These are phyloP conservation scores for Cichorium intybus DNA, from an alignment of 140 eudicot species.

Conservation along the genomic window DNA sequence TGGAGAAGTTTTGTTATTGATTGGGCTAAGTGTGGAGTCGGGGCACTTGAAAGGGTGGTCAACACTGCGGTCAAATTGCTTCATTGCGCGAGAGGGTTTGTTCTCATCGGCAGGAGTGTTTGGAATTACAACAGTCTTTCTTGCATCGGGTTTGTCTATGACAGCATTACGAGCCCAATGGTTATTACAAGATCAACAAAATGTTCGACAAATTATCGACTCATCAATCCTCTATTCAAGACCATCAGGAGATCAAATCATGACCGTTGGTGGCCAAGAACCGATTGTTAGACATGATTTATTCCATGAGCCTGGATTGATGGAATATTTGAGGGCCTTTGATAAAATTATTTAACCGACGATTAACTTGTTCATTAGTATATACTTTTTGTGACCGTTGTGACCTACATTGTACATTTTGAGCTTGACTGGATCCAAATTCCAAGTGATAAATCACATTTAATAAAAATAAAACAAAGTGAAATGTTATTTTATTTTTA, in stretches of 20 bases:
- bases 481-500: too few species aligned
- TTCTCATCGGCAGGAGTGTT: slow-evolving; percentile 83
- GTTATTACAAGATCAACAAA: slow-evolving; percentile 43
- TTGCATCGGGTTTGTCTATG: slow-evolving; percentile 67
- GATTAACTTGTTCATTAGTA: neutral
- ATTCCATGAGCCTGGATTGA: slow-evolving; percentile 25
- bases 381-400: neutral
- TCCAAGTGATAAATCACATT: too few species aligned
- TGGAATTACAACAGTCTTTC: slow-evolving; percentile 60
- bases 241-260: slow-evolving; percentile 30
- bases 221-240: slow-evolving; percentile 44
- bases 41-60: slow-evolving; percentile 79
- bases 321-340: slow-evolving; percentile 40
- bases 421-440: too few species aligned
- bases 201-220: slow-evolving; percentile 39
- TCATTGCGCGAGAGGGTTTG: slow-evolving; percentile 53
- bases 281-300: slow-evolving; percentile 38
- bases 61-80: slow-evolving; percentile 48
- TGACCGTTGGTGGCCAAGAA: slow-evolving; percentile 35
- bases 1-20: slow-evolving; percentile 64
- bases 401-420: neutral
- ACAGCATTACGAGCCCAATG: slow-evolving; percentile 69
- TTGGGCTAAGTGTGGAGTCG: slow-evolving; percentile 81
- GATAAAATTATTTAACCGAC: slow-evolving; percentile 37
- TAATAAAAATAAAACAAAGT: too few species aligned